Percentiles rank a stretch among this genome's conserved stretches.
phyloP scores from a whole-genome alignment of 371 early-diverging fungal genomes.

The Batrachochytrium dendrobatidis region DNA sequence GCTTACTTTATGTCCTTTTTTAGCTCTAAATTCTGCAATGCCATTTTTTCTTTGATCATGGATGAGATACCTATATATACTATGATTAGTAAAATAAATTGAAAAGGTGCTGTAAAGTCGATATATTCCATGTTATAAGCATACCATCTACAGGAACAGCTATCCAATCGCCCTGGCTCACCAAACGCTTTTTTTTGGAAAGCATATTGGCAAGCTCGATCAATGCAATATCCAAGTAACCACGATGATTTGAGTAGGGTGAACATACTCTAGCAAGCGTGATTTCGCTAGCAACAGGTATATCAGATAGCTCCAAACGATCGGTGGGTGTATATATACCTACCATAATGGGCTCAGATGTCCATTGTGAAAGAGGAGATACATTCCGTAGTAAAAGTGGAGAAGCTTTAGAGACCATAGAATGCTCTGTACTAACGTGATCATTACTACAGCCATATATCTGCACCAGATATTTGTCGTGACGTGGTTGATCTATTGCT shows the following conservation, averaged over 20 bases:
- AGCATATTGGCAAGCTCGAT: background rate
- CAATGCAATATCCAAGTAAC: background rate
- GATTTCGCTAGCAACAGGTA: background rate
- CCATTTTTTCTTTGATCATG: background rate
- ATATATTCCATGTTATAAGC: background rate
- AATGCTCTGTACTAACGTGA: background rate
- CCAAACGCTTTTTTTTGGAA: conserved; percentile 42
- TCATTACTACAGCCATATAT: background rate
- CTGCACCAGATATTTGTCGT: too few species aligned
- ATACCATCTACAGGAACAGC: conserved; percentile 56
- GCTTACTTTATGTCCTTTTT: background rate
- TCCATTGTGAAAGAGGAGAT: background rate
- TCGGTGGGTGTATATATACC: too few species aligned
- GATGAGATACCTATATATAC: background rate
- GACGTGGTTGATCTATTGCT: too few species aligned
- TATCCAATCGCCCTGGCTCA: conserved; percentile 68
- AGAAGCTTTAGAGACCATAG: background rate
- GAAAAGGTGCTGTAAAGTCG: background rate
- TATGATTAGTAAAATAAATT: background rate
- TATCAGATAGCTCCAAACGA: too few species aligned
- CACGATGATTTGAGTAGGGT: background rate
- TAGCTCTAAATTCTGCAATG: background rate
- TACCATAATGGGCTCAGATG: background rate
- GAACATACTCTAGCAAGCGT: background rate
- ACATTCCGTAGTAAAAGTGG: conserved; percentile 1